Evolutionary conservation across 176 grass and related monocot genomes (phyloP).

Genomic region (Aegilops sharonensis): DNA sequence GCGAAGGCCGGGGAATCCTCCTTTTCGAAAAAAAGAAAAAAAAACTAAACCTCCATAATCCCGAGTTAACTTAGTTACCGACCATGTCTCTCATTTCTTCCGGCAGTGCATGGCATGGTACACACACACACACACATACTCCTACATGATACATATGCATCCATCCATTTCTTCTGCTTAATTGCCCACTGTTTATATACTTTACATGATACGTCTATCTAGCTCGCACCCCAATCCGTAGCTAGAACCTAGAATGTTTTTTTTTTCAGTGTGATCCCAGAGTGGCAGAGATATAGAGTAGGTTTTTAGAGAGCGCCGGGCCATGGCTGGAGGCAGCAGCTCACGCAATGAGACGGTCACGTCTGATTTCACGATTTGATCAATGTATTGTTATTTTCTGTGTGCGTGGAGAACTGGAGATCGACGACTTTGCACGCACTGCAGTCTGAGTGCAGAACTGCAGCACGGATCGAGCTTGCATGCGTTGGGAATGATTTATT

Average conservation of each 20-base stretch:
- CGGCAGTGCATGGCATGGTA: neutral
- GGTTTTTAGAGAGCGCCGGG: neutral
- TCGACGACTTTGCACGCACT: neutral
- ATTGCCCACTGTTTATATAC: neutral
- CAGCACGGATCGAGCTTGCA: neutral
- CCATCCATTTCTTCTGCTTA: neutral
- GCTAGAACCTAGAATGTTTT: neutral
- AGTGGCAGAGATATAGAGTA: too few relatives aligned
- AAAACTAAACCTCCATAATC: too few relatives aligned
- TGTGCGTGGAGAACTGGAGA: neutral
- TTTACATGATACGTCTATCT: neutral
- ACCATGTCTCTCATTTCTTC: neutral
- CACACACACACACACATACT: too few relatives aligned
- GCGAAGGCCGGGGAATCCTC: too few relatives aligned
- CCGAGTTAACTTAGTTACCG: neutral
- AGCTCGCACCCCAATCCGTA: neutral
- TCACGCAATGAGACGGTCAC: neutral
- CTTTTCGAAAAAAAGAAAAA: too few relatives aligned
- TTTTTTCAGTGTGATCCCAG: too few relatives aligned
- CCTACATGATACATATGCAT: neutral
- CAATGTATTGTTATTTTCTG: neutral
- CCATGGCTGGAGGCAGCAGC: neutral
- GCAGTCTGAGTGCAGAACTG: neutral
- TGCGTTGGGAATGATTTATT: conserved; percentile 22
- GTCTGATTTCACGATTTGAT: neutral